Evolutionary conservation across 768 basidiomycete genomes (phyloP).

Genomic region (Boletus rex-veris): DNA sequence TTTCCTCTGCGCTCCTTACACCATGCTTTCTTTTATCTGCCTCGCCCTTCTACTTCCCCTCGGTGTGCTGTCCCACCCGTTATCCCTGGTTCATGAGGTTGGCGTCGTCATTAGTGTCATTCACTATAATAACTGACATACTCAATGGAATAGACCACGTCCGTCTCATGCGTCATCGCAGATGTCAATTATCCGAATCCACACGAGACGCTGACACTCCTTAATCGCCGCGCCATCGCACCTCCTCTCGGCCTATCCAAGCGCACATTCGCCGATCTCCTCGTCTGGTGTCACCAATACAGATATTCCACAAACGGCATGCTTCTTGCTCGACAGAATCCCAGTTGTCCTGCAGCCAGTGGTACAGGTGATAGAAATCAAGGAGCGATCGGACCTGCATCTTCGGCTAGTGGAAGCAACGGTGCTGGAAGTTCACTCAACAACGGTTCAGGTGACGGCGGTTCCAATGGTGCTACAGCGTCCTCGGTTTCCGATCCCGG

Average conservation of each 20-base stretch:
- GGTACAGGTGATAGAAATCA: not conserved
- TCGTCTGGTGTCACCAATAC: conserved; percentile 26
- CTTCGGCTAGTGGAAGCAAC: not conserved
- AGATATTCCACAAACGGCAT: conserved; percentile 4
- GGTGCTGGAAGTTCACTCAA: not conserved
- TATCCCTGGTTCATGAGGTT: conserved; percentile 13
- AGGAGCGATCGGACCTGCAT: not conserved
- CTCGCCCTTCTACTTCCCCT: conserved; percentile 21
- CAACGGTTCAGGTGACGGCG: not conserved
- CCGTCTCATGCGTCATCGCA: conserved; percentile 27
- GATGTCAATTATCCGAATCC: conserved; percentile 25
- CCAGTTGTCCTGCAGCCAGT: conserved; percentile 11
- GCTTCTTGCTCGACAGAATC: conserved; percentile 25
- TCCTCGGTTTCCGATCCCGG: not conserved
- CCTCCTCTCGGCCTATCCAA: conserved; percentile 25
- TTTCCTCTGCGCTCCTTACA: conserved; percentile 10
- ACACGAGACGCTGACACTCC: conserved; percentile 20
- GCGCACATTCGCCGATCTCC: conserved; percentile 24
- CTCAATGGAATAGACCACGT: conserved; percentile 1
- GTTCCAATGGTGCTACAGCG: not conserved
- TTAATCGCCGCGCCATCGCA: conserved; percentile 15
- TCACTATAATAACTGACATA: not conserved
- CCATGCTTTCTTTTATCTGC: conserved; percentile 21
- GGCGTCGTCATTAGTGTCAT: not conserved
- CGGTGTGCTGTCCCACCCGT: conserved; percentile 16